phyloP scores from a whole-genome alignment of 352 stramenopile species.

The Elongisporangium prolatum region DNA sequence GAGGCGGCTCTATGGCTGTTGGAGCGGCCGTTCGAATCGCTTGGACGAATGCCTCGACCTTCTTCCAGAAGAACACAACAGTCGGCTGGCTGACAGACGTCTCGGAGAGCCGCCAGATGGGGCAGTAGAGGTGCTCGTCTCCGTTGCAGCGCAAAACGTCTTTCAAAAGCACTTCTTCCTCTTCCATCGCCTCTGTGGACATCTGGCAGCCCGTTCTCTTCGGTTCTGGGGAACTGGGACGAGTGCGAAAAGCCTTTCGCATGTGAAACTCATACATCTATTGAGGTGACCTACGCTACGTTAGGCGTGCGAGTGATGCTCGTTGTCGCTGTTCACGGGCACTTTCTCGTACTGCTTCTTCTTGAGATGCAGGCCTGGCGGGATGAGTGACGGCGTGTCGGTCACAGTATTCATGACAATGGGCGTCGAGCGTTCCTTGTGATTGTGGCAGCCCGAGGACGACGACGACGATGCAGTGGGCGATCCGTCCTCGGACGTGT shows the following conservation, averaged over 20 bases:
- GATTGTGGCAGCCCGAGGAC: background rate
- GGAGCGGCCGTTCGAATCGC: background rate
- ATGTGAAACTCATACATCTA: background rate
- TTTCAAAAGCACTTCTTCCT: background rate
- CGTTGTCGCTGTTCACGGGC: conserved; percentile 5
- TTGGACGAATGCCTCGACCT: background rate
- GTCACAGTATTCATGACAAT: conserved; percentile 2
- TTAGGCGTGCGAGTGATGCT: background rate
- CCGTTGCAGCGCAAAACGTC: background rate
- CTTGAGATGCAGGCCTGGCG: conserved; percentile 35
- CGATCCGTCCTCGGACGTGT: conserved; percentile 12
- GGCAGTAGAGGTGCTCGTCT: background rate
- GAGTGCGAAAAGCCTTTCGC: background rate
- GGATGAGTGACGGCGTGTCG: conserved; percentile 7
- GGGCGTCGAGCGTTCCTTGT: background rate
- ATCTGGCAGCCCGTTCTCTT: background rate
- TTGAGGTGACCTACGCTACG: no score
- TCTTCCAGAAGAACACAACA: background rate
- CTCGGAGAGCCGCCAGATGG: background rate
- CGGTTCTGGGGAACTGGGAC: background rate
- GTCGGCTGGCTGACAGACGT: background rate
- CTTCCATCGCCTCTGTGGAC: background rate
- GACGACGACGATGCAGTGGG: conserved; percentile 14
- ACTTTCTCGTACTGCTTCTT: conserved; percentile 63
- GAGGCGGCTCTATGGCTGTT: background rate